Evolutionary conservation across 495 filamentous ascomycete species (phyloP).

Genomic region (Podospora pseudocomata): DNA sequence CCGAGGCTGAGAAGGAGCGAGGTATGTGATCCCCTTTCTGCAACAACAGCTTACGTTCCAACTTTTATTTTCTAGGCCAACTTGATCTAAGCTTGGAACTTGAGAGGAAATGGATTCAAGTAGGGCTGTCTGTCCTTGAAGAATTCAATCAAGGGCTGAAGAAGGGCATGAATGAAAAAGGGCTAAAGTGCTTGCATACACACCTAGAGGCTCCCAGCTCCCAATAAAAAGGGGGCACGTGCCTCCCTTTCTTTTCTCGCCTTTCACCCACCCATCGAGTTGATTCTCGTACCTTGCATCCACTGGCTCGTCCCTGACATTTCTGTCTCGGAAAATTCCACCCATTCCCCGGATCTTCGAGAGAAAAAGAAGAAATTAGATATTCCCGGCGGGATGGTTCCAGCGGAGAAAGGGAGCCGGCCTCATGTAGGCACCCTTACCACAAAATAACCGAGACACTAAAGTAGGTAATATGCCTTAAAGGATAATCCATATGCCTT

Average conservation of each 20-base stretch:
- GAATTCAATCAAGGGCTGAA: not conserved
- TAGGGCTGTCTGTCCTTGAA: not conserved
- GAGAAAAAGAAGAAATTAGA: not conserved
- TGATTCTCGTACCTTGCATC: not conserved
- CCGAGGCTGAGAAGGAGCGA: no score
- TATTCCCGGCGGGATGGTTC: not conserved
- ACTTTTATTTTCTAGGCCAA: no score
- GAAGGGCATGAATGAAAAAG: not conserved
- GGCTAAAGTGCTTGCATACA: not conserved
- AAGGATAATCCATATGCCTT: no score
- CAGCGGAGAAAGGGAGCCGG: not conserved
- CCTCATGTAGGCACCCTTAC: not conserved
- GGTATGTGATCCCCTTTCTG: no score
- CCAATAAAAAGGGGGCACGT: not conserved
- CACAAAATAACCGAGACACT: no score
- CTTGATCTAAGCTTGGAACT: not conserved
- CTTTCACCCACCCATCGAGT: not conserved
- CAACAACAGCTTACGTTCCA: no score
- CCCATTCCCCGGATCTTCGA: not conserved
- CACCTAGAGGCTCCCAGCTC: not conserved
- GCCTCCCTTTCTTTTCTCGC: not conserved
- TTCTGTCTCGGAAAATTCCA: not conserved
- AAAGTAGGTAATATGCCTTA: no score
- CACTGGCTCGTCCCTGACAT: not conserved
- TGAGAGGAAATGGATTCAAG: not conserved